Evolutionary conservation across 2,329 filamentous ascomycete species (phyloP).

Genomic region (Diaporthe citri): DNA sequence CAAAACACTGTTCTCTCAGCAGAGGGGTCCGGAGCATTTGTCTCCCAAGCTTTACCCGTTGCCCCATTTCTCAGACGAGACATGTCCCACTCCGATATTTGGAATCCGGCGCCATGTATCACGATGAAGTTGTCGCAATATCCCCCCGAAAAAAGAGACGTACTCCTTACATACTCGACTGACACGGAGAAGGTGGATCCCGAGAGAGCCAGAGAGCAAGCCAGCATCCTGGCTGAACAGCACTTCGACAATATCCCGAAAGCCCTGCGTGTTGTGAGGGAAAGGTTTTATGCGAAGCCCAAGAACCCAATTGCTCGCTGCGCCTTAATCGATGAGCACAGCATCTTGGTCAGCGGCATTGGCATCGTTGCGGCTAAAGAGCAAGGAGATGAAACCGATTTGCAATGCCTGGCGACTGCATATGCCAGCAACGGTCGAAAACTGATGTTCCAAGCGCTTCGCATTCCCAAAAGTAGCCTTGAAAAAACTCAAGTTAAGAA

Average conservation of each 20-base stretch:
- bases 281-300: too few species aligned
- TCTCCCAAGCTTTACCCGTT: not conserved
- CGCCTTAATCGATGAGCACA: not conserved
- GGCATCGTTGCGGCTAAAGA: not conserved
- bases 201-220: not conserved
- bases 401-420: not conserved
- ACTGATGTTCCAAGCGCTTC: too few species aligned
- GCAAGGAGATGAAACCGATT: too few species aligned
- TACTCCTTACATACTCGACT: not conserved
- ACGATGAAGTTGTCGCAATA: not conserved
- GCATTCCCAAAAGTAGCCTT: not conserved
- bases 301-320: not conserved
- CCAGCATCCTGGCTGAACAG: not conserved
- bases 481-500: too few species aligned
- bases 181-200: not conserved
- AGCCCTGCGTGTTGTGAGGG: not conserved
- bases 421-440: too few species aligned
- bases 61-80: not conserved
- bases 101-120: not conserved
- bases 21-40: too few species aligned
- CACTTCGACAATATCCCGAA: not conserved
- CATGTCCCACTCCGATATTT: not conserved
- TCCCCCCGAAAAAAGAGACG: not conserved
- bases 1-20: too few species aligned
- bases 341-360: not conserved